These are phyloP conservation scores for Arabidopsis hybrid DNA, from an alignment of 441 rosid species.

Conservation along the genomic window DNA sequence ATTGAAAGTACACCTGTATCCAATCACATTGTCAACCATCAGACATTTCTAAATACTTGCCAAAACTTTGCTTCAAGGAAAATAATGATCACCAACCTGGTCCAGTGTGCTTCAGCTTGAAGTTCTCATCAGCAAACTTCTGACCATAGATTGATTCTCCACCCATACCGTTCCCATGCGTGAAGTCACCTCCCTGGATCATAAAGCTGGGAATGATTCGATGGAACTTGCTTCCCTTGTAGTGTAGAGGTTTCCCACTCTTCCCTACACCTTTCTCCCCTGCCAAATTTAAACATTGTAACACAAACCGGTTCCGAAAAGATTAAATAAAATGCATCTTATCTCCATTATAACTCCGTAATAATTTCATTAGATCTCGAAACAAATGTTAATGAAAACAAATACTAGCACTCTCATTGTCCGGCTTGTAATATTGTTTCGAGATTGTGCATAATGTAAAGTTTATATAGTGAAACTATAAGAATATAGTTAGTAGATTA, in stretches of 20 bases:
- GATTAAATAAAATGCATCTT: neutral
- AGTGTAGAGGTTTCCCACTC: slow-evolving; percentile 87
- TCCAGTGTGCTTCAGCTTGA: slow-evolving; percentile 87
- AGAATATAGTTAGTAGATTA: slow-evolving; percentile 34
- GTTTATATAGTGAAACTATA: neutral
- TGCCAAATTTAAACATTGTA: slow-evolving; percentile 28
- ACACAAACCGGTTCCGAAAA: neutral
- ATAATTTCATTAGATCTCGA: neutral
- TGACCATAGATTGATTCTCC: slow-evolving; percentile 95
- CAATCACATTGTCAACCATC: slow-evolving; percentile 1
- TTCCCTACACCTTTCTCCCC: slow-evolving; percentile 89
- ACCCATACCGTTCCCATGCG: slow-evolving; percentile 86
- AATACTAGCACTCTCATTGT: neutral
- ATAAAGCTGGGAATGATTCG: slow-evolving; percentile 94
- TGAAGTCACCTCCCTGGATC: slow-evolving; percentile 96
- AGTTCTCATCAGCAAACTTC: slow-evolving; percentile 87
- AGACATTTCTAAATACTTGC: neutral
- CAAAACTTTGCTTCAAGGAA: neutral
- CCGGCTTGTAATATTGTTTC: neutral
- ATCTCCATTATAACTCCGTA: slow-evolving; percentile 12
- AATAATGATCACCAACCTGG: slow-evolving; percentile 53
- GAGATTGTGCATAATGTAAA: neutral
- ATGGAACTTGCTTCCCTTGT: slow-evolving; percentile 83
- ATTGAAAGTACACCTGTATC: slow-evolving; percentile 73
- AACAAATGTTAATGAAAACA: neutral